Conservation (phyloP, 2,329 filamentous ascomycete genomes). For the Torrubiella hemipterigena region DNA sequence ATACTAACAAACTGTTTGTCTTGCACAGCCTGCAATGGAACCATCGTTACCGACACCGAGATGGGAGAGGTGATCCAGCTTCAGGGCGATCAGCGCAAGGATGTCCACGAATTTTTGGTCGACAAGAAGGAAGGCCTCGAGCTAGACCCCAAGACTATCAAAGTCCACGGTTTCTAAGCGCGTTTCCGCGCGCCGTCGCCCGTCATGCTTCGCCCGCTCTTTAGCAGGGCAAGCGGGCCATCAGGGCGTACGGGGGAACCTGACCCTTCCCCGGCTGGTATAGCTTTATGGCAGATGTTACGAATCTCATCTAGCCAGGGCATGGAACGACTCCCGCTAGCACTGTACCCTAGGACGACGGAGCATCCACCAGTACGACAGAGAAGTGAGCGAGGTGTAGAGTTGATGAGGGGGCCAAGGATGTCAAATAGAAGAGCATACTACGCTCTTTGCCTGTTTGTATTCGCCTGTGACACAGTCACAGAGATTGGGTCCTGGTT, state of each 20-base stretch:
- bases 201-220: constrained; percentile 16
- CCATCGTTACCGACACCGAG: constrained; percentile 87
- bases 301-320: constrained; percentile 11
- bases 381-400: constrained; percentile 1
- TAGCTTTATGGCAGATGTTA: constrained; percentile 8
- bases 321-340: constrained; percentile 16
- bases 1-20: constrained; percentile 1
- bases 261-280: constrained; percentile 3
- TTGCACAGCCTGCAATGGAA: constrained; percentile 90
- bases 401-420: neutral
- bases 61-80: constrained; percentile 99
- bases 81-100: constrained; percentile 97
- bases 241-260: constrained; percentile 10
- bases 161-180: constrained; percentile 53
- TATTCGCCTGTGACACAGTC: neutral
- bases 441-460: neutral
- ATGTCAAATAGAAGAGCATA: neutral
- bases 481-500: too few relatives aligned
- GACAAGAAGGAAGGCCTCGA: constrained; percentile 92
- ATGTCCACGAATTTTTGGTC: constrained; percentile 93
- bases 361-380: constrained; percentile 17
- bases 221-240: constrained; percentile 5
- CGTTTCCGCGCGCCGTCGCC: constrained; percentile 25
- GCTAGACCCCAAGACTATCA: constrained; percentile 93
- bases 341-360: constrained; percentile 11